A percentile compares a stretch with the other conserved stretches of the same genome.
These are phyloP conservation scores for Phytophthora pistaciae DNA, from an alignment of 352 stramenopile species.

Conservation along the genomic window DNA sequence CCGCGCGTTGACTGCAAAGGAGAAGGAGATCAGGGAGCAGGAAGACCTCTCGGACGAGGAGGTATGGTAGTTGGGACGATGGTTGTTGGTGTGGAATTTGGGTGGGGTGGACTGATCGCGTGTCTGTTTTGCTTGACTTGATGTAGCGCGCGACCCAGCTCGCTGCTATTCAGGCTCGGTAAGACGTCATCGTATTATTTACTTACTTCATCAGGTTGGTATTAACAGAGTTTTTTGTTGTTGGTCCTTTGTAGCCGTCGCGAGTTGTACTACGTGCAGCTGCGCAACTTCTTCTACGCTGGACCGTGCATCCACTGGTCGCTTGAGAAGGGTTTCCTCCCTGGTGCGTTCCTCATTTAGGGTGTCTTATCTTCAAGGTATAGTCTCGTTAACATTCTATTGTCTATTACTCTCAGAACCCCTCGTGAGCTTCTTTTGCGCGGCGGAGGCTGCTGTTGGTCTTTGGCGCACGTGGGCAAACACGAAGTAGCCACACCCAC, in stretches of 20 bases:
- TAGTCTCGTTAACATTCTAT: too few species aligned
- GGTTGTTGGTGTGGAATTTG: background rate
- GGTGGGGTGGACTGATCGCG: too few species aligned
- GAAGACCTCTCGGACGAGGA: constrained; percentile 66
- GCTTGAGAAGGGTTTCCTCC: constrained; percentile 69
- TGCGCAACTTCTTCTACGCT: constrained; percentile 86
- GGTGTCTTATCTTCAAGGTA: too few species aligned
- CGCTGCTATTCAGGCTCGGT: constrained; percentile 59
- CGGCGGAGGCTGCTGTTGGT: constrained; percentile 67
- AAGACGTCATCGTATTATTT: background rate
- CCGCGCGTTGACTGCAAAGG: constrained; percentile 60
- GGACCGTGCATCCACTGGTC: constrained; percentile 88
- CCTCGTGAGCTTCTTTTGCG: constrained; percentile 78
- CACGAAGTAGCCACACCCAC: constrained; percentile 30
- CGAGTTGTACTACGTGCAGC: constrained; percentile 82
- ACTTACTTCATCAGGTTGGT: background rate
- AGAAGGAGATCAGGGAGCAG: constrained; percentile 61
- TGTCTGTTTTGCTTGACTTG: background rate
- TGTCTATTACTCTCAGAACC: constrained; percentile 45
- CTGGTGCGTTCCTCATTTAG: constrained; percentile 63
- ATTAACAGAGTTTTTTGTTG: too few species aligned
- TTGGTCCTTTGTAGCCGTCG: constrained; percentile 46
- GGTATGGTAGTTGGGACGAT: constrained; percentile 35
- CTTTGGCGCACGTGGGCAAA: constrained; percentile 83
- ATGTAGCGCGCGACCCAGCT: constrained; percentile 51